These are phyloP conservation scores for Aspergillus pseudoterreus DNA, from an alignment of 2,329 filamentous ascomycete genomes.

Conservation along the genomic window DNA sequence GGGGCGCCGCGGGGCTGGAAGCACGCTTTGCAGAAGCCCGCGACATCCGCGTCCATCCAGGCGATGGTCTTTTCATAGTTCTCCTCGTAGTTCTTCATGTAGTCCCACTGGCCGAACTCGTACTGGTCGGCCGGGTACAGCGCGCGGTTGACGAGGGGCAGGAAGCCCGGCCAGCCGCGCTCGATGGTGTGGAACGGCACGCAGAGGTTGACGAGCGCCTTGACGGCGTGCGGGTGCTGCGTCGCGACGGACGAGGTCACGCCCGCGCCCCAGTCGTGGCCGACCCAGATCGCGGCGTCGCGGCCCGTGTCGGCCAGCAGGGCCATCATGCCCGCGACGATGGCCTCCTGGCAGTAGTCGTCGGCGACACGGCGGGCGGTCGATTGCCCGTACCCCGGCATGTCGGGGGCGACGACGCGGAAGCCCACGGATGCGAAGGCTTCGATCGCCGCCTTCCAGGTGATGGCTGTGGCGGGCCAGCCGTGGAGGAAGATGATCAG, in stretches of 20 bases:
- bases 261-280: conserved; percentile 18
- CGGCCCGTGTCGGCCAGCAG: conserved; percentile 13
- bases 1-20: background rate
- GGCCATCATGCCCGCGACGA: conserved; percentile 13
- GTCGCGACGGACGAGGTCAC: conserved; percentile 5
- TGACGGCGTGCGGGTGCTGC: conserved; percentile 4
- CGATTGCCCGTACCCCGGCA: conserved; percentile 14
- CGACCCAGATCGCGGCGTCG: conserved; percentile 19
- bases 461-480: conserved; percentile 32
- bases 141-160: conserved; percentile 40
- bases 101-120: conserved; percentile 8
- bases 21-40: background rate
- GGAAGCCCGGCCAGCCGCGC: conserved; percentile 34
- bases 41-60: conserved; percentile 2
- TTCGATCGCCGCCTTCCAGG: conserved; percentile 12
- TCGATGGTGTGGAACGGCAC: conserved; percentile 45
- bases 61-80: conserved; percentile 1
- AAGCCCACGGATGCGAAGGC: conserved; percentile 12
- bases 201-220: conserved; percentile 15
- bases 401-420: conserved; percentile 12
- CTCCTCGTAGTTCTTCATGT: conserved; percentile 6
- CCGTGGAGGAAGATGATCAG: conserved; percentile 33
- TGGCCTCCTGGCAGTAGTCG: conserved; percentile 12
- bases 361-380: conserved; percentile 10
- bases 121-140: conserved; percentile 45